A percentile compares a stretch with the other conserved stretches of the same genome.
Evolutionary conservation across 2,329 filamentous ascomycete genomes (phyloP).

Genomic region (Alternaria metachromatica): DNA sequence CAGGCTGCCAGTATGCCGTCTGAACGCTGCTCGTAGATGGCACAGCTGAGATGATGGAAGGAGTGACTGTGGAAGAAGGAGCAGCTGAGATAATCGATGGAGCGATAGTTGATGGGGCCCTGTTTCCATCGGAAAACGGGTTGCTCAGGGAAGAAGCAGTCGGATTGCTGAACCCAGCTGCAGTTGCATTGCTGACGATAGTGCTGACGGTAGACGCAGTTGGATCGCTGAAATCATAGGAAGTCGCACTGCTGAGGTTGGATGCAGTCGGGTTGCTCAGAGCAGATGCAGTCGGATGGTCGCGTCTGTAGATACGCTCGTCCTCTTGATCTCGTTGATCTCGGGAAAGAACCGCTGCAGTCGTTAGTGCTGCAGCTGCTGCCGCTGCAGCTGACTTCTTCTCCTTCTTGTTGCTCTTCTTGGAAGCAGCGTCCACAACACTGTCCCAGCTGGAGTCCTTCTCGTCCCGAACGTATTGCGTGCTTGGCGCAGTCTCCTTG

Average conservation of each 20-base stretch:
- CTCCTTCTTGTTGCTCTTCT: constrained; percentile 42
- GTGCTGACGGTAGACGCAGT: neutral
- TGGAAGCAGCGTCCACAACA: constrained; percentile 29
- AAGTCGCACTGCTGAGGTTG: neutral
- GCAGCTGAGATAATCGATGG: constrained; percentile 26
- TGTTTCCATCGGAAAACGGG: constrained; percentile 37
- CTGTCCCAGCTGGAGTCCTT: constrained; percentile 32
- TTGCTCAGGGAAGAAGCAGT: constrained; percentile 24
- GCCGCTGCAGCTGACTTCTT: constrained; percentile 33
- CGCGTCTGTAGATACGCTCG: constrained; percentile 7
- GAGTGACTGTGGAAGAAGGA: constrained; percentile 22
- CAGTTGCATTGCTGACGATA: neutral
- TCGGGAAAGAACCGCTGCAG: constrained; percentile 27
- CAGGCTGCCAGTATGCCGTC: constrained; percentile 51
- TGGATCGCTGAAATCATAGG: neutral
- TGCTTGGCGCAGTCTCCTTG: constrained; percentile 36
- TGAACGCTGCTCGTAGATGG: constrained; percentile 29
- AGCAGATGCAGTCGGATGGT: neutral
- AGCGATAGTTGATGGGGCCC: constrained; percentile 27
- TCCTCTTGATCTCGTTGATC: constrained; percentile 26
- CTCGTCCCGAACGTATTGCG: constrained; percentile 38
- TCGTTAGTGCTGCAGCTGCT: constrained; percentile 24
- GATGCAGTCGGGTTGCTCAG: constrained; percentile 29
- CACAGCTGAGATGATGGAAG: constrained; percentile 13
- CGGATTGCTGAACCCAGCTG: neutral